Evolutionary conservation across 1,139 yeast species (phyloP), one percentile per base, ranked within the genome.

Genomic region (Geotrichum histeridarum): DNA sequence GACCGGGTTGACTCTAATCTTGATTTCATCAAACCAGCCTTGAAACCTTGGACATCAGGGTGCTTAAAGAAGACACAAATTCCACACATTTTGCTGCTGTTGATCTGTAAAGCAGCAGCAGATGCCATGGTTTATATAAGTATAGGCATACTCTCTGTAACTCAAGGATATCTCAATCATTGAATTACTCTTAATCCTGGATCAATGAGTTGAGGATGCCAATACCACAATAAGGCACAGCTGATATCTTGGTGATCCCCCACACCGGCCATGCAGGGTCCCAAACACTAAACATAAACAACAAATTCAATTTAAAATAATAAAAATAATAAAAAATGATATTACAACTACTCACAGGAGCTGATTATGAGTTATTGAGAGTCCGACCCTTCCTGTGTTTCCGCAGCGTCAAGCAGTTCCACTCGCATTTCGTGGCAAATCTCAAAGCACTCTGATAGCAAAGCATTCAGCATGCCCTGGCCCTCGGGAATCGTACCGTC

Each of bases 401-500:
- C 27, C 5, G 27, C 27, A 22, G 27, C 27, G 5, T 38, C 22
- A 9, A 38, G 37, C 58, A 88, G 79, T 65, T 90, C 96, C 36
- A 88, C 84, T 67, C 89, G 86, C 65, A 93, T 76, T 71, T 93
- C 99, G 67, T 91, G 91, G 54, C 88, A 77, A 56, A 91, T 85
- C 69, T 93, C 98, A 68, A 89, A 91, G 70, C 97, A 91, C 69
- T 91, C 98, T 1, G 96, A 93, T 50, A 93, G 75, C 59, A 93
- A 73, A 0, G 96, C 96, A 68, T 84, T 90, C 59, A 93, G 76
- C 36, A 95, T 83, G 11, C 96, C 98, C 71, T 93, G 99, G 11
- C 99, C 99, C 69, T 91, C 97, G 6, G 99, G 99, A 42, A 91
- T 84, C 60, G 88, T 86, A 53, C 83, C 87, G 59, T 87, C 88